Evolutionary conservation across 2,329 filamentous ascomycete species (phyloP).

Genomic region (Alternaria infectoria): DNA sequence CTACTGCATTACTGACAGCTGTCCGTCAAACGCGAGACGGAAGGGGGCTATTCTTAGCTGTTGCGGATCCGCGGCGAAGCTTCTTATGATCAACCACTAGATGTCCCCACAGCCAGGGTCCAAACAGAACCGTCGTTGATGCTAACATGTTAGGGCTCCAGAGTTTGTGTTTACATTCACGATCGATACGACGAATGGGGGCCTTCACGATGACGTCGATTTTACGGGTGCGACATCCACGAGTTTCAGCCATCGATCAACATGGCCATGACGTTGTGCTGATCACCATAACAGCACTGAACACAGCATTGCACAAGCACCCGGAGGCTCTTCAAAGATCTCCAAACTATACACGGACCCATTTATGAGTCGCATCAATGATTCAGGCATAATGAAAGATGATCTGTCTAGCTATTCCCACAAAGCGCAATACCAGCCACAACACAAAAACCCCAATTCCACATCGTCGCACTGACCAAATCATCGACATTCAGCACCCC

Average conservation of each 20-base stretch:
- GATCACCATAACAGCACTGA: not conserved
- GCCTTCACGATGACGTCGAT: not conserved
- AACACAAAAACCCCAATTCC: conserved; percentile 19
- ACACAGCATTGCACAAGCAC: not conserved
- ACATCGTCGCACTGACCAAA: conserved; percentile 27
- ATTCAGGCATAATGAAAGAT: no score
- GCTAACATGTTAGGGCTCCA: not conserved
- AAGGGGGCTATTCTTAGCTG: conserved; percentile 4
- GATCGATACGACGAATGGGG: not conserved
- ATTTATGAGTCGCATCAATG: not conserved
- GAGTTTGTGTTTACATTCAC: not conserved
- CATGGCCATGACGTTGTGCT: not conserved
- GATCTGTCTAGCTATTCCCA: conserved; percentile 27
- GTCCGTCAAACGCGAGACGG: not conserved
- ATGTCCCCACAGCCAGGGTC: conserved; percentile 3
- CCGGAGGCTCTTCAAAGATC: not conserved
- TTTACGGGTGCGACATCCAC: not conserved
- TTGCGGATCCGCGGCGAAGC: conserved; percentile 6
- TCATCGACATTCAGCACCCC: conserved; percentile 32
- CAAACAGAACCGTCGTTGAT: not conserved
- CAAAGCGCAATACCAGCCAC: conserved; percentile 34
- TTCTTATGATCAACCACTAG: conserved; percentile 9
- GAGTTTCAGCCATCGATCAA: not conserved
- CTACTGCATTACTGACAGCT: not conserved
- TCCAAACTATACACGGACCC: not conserved